Evolutionary conservation across 2,329 filamentous ascomycete species (phyloP).

Genomic region (Fusarium begoniae): DNA sequence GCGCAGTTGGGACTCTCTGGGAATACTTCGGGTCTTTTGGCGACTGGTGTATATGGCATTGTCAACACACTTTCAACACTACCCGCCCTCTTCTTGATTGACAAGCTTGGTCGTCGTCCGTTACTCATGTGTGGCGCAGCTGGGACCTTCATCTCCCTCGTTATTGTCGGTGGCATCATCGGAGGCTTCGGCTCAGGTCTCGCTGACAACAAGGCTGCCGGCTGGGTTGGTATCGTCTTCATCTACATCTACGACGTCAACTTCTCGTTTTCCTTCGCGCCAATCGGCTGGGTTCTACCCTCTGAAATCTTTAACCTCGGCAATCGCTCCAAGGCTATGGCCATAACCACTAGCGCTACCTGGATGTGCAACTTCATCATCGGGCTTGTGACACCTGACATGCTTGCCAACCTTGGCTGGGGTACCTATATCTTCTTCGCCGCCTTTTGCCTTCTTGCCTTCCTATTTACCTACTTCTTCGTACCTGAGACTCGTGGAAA

Average conservation of each 20-base stretch:
- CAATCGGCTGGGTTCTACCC: constrained; percentile 72
- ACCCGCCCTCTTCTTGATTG: constrained; percentile 60
- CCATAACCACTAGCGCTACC: constrained; percentile 62
- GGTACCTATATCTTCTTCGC: constrained; percentile 70
- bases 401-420: constrained; percentile 62
- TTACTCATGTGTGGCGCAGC: constrained; percentile 70
- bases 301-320: constrained; percentile 69
- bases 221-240: constrained; percentile 69
- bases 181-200: constrained; percentile 53
- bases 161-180: constrained; percentile 61
- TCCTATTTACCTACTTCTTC: constrained; percentile 62
- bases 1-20: constrained; percentile 49
- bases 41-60: constrained; percentile 67
- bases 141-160: constrained; percentile 70
- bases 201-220: constrained; percentile 51
- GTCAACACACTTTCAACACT: constrained; percentile 59
- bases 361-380: constrained; percentile 52
- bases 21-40: constrained; percentile 58
- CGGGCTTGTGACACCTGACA: constrained; percentile 51
- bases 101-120: constrained; percentile 67
- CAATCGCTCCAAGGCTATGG: constrained; percentile 67
- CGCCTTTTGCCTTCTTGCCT: constrained; percentile 59
- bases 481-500: constrained; percentile 67
- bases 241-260: constrained; percentile 71
- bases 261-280: constrained; percentile 71